phyloP scores from a whole-genome alignment of 495 filamentous ascomycete species.

The Penicillium malachiteum region DNA sequence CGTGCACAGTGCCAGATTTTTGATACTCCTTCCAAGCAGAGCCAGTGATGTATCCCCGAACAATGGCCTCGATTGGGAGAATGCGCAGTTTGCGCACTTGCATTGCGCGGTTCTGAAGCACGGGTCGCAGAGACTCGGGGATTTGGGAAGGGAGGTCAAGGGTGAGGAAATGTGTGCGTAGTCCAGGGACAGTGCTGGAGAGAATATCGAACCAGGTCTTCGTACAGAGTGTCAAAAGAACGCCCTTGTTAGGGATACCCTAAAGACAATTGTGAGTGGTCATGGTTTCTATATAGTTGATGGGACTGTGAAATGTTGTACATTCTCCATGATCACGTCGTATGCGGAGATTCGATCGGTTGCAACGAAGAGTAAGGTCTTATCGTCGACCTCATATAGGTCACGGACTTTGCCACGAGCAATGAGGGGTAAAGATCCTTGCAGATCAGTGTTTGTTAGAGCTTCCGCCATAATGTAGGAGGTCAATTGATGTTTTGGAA shows the following conservation, averaged over 20 bases:
- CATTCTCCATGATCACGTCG: slow-evolving; percentile 89
- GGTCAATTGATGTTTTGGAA: slow-evolving; percentile 11
- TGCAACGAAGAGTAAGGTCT: slow-evolving; percentile 82
- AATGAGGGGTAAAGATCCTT: slow-evolving; percentile 53
- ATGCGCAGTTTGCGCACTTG: slow-evolving; percentile 74
- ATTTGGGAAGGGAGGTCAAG: slow-evolving; percentile 60
- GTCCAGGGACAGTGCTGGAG: slow-evolving; percentile 56
- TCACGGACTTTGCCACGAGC: slow-evolving; percentile 79
- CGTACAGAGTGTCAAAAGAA: slow-evolving; percentile 79
- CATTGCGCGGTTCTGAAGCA: slow-evolving; percentile 73
- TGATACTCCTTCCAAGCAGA: slow-evolving; percentile 85
- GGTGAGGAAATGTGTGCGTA: slow-evolving; percentile 76
- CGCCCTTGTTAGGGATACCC: slow-evolving; percentile 83
- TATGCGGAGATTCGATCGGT: slow-evolving; percentile 93
- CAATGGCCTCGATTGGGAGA: slow-evolving; percentile 88
- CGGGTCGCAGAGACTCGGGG: slow-evolving; percentile 44
- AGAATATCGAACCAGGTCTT: slow-evolving; percentile 84
- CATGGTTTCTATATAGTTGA: neutral
- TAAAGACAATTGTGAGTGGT: slow-evolving; percentile 25
- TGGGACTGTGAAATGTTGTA: slow-evolving; percentile 17
- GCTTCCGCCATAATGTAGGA: slow-evolving; percentile 41
- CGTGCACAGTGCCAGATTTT: slow-evolving; percentile 75
- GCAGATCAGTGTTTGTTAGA: slow-evolving; percentile 53
- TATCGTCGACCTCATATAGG: slow-evolving; percentile 71
- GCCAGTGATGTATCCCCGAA: slow-evolving; percentile 92